These are phyloP conservation scores for Cladosporium sp. DNA, from an alignment of 2,329 filamentous ascomycete genomes.

Conservation along the genomic window DNA sequence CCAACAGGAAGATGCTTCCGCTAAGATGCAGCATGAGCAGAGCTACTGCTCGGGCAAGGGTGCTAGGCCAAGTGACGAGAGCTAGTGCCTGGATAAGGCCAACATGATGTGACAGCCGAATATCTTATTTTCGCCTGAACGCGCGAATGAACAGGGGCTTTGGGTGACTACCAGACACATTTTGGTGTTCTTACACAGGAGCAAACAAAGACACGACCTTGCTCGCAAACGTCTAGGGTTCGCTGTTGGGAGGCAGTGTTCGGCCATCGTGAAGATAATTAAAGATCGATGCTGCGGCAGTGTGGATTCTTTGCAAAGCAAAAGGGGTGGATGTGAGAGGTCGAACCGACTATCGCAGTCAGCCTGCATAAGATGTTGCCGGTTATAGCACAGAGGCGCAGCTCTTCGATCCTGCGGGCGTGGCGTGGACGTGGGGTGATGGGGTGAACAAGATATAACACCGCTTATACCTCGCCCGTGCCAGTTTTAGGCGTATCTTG, in stretches of 20 bases:
- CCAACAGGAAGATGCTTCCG: background rate
- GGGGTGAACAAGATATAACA: background rate
- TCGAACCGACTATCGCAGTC: background rate
- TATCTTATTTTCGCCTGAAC: too few relatives aligned
- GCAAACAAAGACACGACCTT: background rate
- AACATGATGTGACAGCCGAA: background rate
- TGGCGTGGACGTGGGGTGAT: background rate
- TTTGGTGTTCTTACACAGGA: too few relatives aligned
- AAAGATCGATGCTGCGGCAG: too few relatives aligned
- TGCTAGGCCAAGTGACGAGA: background rate
- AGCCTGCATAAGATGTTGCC: conserved; percentile 1
- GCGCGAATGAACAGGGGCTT: too few relatives aligned
- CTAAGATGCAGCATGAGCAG: background rate
- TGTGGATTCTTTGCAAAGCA: background rate
- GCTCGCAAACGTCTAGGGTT: background rate
- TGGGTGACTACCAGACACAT: too few relatives aligned
- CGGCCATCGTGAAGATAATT: background rate
- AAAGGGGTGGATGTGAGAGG: background rate
- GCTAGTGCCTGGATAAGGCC: background rate
- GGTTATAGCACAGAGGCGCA: conserved; percentile 1
- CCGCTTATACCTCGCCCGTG: background rate
- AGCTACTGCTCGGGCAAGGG: background rate
- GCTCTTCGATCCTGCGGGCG: background rate
- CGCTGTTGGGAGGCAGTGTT: background rate
- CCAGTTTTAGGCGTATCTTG: background rate